These are phyloP conservation scores for Theileria orientalis DNA, from an alignment of 169 alveolate genomes.

Conservation along the genomic window DNA sequence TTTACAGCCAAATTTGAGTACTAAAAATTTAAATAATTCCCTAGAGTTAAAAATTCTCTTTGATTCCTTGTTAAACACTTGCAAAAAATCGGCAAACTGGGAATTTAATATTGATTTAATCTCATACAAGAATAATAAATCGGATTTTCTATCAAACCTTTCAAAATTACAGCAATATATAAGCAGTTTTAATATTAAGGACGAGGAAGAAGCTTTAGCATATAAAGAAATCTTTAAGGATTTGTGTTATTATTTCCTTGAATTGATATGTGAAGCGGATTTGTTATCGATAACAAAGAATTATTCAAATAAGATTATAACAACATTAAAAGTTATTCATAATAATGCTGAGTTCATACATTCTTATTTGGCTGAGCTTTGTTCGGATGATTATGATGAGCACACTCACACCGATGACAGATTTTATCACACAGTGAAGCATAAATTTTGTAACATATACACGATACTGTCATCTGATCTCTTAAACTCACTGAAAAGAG, in stretches of 20 bases:
- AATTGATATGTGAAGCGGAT: not conserved
- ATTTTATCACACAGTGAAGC: too few relatives aligned
- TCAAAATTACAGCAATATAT: not conserved
- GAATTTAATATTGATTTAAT: conserved; percentile 2
- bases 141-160: not conserved
- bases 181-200: not conserved
- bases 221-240: not conserved
- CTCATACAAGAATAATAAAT: conserved; percentile 3
- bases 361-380: not conserved
- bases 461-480: not conserved
- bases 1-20: not conserved
- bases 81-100: not conserved
- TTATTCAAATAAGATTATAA: not conserved
- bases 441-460: not conserved
- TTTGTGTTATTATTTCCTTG: not conserved
- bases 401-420: too few relatives aligned
- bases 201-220: not conserved
- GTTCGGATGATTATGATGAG: too few relatives aligned
- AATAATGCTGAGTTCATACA: not conserved
- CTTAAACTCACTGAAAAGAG: not conserved
- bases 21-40: not conserved
- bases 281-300: not conserved
- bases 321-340: not conserved
- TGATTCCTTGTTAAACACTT: not conserved
- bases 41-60: not conserved